These are phyloP conservation scores for Diaporthe ilicicola DNA, from an alignment of 2,329 filamentous ascomycete species.

Conservation along the genomic window DNA sequence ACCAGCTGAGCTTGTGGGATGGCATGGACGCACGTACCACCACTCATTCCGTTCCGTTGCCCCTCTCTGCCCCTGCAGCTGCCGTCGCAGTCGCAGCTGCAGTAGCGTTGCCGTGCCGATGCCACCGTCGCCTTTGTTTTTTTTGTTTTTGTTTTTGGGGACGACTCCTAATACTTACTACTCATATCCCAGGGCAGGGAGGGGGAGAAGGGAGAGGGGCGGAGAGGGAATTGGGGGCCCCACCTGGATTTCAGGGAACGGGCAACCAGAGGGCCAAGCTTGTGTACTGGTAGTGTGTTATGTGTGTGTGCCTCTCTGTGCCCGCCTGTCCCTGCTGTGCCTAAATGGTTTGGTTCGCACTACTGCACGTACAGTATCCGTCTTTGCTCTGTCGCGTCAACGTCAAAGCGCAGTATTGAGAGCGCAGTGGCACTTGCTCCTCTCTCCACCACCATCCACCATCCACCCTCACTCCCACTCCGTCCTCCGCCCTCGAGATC, in stretches of 20 bases:
- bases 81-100: background rate
- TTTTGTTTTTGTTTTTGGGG: background rate
- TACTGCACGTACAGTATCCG: background rate
- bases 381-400: slow-evolving; percentile 12
- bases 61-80: background rate
- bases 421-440: background rate
- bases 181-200: background rate
- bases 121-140: background rate
- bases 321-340: background rate
- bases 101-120: slow-evolving; percentile 20
- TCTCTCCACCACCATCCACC: background rate
- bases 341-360: background rate
- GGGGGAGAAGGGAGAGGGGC: background rate
- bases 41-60: slow-evolving; percentile 29
- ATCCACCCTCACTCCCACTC: background rate
- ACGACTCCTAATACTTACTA: background rate
- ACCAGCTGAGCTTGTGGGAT: slow-evolving; percentile 35
- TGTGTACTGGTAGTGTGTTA: background rate
- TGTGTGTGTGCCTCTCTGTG: background rate
- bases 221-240: background rate
- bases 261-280: slow-evolving; percentile 10
- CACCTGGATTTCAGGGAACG: background rate
- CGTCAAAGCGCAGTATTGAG: slow-evolving; percentile 10
- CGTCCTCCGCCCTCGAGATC: background rate
- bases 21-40: slow-evolving; percentile 52